Base-by-base conservation (phyloP, 306 rosid genomes). In the Cucurbita maxima region DNA sequence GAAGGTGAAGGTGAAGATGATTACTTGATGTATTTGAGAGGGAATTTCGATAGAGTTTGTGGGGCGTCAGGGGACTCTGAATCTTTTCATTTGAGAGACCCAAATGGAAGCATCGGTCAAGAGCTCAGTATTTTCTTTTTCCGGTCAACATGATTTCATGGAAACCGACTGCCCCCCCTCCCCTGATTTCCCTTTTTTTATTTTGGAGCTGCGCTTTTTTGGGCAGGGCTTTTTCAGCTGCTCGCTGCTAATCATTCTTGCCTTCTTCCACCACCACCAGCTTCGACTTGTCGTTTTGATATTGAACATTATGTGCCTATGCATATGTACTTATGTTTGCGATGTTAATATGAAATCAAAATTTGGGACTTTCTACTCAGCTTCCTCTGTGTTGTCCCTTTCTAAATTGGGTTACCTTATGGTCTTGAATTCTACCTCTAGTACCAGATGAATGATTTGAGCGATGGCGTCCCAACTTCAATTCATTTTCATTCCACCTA, bases 11-110 rank as follows among this genome's bases (percentile, higher is more conserved):
- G 50, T 1, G 70, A 13, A 19, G 81, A 45, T 50, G 78, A 79
- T 54, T 72, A 75, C 48, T 74, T 90, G 16, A 81, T 88, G 94
- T 93, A 88, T 68, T 85, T 93, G 0, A 85, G 94, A 87, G 93
- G 94, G 6, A 82, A 84, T 14, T 93, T 93, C 76, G 85, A 88
- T 75, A 84, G 97, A 77, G 89, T 87, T 55, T 81, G 79, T 69
- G 92, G 89, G 4, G 86, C 96, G 0, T 93, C 97, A 0, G 73
- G 74, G 1, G 75, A 83, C 58, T 90, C 86, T 0, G 90, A 93
- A 58, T 93, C 98, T 2, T 93, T 93, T 43, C 98, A 93, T 82
- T 79, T 90, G 87, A 85, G 84, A 85, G 96, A 93, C 52, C 97
- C 97, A 0, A 86, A 88, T 43, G 92, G 87, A 15, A 74, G 76